Evolutionary conservation across 2,329 filamentous ascomycete species (phyloP).

Genomic region (Allantophomopsis cytisporea): DNA sequence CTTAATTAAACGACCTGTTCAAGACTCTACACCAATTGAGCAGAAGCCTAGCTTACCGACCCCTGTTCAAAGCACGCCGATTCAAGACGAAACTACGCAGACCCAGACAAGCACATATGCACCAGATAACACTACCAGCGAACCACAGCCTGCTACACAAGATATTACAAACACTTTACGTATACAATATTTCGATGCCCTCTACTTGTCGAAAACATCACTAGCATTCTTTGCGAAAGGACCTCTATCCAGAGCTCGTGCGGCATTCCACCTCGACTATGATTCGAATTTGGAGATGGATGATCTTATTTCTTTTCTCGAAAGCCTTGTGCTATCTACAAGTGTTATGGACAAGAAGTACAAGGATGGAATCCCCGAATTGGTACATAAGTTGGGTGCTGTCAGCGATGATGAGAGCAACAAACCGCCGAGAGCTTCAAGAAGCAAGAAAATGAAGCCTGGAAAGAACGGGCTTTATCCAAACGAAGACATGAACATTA

Average conservation of each 20-base stretch:
- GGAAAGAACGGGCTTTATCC: constrained; percentile 58
- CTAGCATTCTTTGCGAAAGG: constrained; percentile 78
- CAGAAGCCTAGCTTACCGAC: constrained; percentile 27
- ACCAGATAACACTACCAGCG: neutral
- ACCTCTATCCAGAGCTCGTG: constrained; percentile 60
- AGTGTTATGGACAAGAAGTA: constrained; percentile 69
- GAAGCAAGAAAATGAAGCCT: constrained; percentile 49
- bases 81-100: neutral
- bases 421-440: constrained; percentile 28
- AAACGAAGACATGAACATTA: constrained; percentile 48
- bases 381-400: constrained; percentile 38
- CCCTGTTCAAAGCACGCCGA: neutral
- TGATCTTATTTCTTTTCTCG: constrained; percentile 56
- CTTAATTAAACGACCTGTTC: constrained; percentile 32
- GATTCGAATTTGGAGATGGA: constrained; percentile 45
- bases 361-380: constrained; percentile 50
- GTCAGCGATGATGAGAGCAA: constrained; percentile 35
- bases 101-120: neutral
- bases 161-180: constrained; percentile 44
- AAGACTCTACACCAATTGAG: constrained; percentile 17
- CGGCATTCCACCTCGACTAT: constrained; percentile 51
- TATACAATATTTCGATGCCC: constrained; percentile 41
- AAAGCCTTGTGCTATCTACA: constrained; percentile 51
- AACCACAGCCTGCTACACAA: constrained; percentile 23
- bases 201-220: constrained; percentile 58